These are phyloP conservation scores for Penicillium corylophilum DNA, from an alignment of 2,329 filamentous ascomycete genomes.

Conservation along the genomic window DNA sequence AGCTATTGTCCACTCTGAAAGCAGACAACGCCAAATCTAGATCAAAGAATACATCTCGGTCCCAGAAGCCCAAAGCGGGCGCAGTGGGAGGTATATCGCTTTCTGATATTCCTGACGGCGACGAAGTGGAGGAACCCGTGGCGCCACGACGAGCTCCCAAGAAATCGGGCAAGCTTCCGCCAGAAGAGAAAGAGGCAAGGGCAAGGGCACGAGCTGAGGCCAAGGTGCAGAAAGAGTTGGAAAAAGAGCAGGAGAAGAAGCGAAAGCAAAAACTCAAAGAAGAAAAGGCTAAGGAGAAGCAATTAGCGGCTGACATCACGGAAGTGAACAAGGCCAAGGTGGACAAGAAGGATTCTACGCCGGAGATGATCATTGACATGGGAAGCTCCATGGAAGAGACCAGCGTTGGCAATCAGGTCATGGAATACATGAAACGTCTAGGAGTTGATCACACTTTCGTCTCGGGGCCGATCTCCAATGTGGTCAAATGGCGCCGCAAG, in stretches of 20 bases:
- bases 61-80: constrained; percentile 11
- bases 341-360: constrained; percentile 70
- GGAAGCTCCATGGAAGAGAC: constrained; percentile 55
- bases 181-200: constrained; percentile 43
- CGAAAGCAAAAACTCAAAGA: constrained; percentile 49
- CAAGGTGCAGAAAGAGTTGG: constrained; percentile 51
- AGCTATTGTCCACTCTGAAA: constrained; percentile 37
- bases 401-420: constrained; percentile 44
- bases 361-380: constrained; percentile 76
- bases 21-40: constrained; percentile 1
- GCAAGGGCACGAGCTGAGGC: constrained; percentile 54
- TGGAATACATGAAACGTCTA: constrained; percentile 44
- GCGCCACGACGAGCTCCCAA: constrained; percentile 44
- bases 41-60: neutral
- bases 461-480: constrained; percentile 43
- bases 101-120: constrained; percentile 24
- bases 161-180: constrained; percentile 33
- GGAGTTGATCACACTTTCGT: constrained; percentile 44
- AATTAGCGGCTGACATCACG: constrained; percentile 63
- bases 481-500: constrained; percentile 69
- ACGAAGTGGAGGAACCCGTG: constrained; percentile 48
- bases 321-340: constrained; percentile 72
- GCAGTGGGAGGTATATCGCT: constrained; percentile 3
- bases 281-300: constrained; percentile 62
- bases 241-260: constrained; percentile 59